Evolutionary conservation across 495 filamentous ascomycete species (phyloP), one percentile per base, ranked within the genome.

Genomic region (Annulohypoxylon bovei): DNA sequence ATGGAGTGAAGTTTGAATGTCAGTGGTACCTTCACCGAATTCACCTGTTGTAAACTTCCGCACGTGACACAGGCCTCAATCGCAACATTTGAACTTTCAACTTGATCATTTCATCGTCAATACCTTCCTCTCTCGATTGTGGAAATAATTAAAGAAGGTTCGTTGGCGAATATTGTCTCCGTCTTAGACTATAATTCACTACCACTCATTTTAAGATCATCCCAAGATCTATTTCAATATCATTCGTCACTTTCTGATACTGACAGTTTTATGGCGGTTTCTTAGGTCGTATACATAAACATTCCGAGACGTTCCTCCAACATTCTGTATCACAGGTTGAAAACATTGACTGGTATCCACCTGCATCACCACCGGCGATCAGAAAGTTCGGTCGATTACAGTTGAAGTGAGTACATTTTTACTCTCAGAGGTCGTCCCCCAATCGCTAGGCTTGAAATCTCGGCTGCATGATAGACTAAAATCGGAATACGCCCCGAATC

Each of bases 361-460:
- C 70, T 58, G 70, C 70, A 72, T 68, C 70, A 72, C 70, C 65
- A 68, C 70, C 70, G 70, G 55, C 65, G 33, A 62, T 68, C 65
- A 52, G 40, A 42, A 40, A 40, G 52, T 32, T 47, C 14, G 23
- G 62, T 65, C 42, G 35, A 28, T 37, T 56, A 35, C 47, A 35
- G 37, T 67, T 27, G 4, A 67, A 42, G 59, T 67, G 22, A 63
- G 53, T 47, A 16, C 33, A 7, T 46, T 18, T 52, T 40, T 20
- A 16, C 46, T 20, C 22, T 52, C 27, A 37, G 18, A 18, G n/a
- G 23, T 25, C 23, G 20, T 40, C 20, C 28, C 44, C 57, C 28
- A 32, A 35, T 54, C 25, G 46, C 40, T 16, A 32, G 25, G 28
- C 35, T 40, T 54, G 20, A 58, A 63, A 49, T 64, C 8, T 62